Evolutionary conservation across 345 rosid genomes (phyloP).

Genomic region (Sisymbrium irio): DNA sequence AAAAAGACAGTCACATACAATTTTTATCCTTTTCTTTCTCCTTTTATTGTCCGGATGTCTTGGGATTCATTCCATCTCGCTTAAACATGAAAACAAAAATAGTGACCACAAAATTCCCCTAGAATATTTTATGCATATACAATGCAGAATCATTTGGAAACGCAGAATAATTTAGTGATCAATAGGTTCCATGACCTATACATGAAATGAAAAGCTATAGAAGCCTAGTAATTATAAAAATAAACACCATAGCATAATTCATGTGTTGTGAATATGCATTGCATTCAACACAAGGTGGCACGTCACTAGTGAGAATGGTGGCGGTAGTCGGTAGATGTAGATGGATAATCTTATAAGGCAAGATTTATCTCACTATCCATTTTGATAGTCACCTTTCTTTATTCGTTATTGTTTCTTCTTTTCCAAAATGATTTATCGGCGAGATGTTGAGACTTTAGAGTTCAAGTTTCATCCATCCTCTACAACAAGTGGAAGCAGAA

Average conservation of each 20-base stretch:
- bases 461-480: background rate
- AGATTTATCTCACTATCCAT: conserved; percentile 18
- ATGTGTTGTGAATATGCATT: background rate
- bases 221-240: background rate
- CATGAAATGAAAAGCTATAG: background rate
- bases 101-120: background rate
- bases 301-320: conserved; percentile 35
- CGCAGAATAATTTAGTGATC: background rate
- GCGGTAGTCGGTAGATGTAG: conserved; percentile 38
- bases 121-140: background rate
- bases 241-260: background rate
- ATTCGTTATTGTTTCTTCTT: background rate
- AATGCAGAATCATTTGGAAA: background rate
- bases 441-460: conserved; percentile 2
- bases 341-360: conserved; percentile 31
- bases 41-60: conserved; percentile 22
- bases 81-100: background rate
- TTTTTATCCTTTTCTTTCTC: background rate
- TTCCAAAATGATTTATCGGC: background rate
- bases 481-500: conserved; percentile 15
- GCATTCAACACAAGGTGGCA: conserved; percentile 25
- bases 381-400: background rate
- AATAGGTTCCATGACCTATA: background rate
- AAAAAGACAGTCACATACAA: conserved; percentile 14
- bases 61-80: conserved; percentile 27